Base-by-base conservation (phyloP, 1,284 basidiomycete species). In the Tetrapyrgos nigripes region DNA sequence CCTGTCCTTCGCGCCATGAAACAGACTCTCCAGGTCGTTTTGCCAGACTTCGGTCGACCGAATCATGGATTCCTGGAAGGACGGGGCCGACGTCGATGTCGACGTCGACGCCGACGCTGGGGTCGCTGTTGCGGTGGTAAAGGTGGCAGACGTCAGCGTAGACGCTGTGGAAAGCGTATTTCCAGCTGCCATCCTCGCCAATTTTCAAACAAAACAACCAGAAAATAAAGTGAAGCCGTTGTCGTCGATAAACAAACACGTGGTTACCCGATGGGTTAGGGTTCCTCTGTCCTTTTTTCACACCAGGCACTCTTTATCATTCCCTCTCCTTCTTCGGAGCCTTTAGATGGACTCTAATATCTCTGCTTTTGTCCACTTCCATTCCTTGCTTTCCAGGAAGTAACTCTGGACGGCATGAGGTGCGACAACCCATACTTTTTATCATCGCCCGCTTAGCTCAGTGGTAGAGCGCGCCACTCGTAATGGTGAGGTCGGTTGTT, bases 1-100 rank as follows among this genome's bases (percentile, higher is more conserved):
- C 56, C 92, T 81, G 60, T 94, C 89, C 72, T 91, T 91, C 24
- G 95, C 89, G 59, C 89, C 80, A 62, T 83, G 81, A 73, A 94
- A 95, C 37, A 97, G 83, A 2, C 79, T 70, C 62, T 87, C 82
- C 11, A 97, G 83, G 76, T 97, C 89, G 31, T 76, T 73, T 66
- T 93, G 89, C 94, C 95, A 97, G 35, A 76, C 72, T 80, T 78
- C 45, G 8, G 56, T 58, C 11, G 56, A 58, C 23, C 45, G 50
- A 27, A 19, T 23, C 50, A 58, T 58, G 17, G 50, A 35, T 53
- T 58, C 56, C 24, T 53, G 50, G 13, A 58, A 35, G 5, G 56
- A 53, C n/a, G 56, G 56, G 33, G 50, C 56, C 31, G 44, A 35
- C 28, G 43, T 28, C 14, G 31, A 9, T 9, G 49, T 31, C 8